Evolutionary conservation across 352 stramenopile genomes (phyloP), one percentile per base, ranked within the genome.

Genomic region (Globisporangium acanthophoron): DNA sequence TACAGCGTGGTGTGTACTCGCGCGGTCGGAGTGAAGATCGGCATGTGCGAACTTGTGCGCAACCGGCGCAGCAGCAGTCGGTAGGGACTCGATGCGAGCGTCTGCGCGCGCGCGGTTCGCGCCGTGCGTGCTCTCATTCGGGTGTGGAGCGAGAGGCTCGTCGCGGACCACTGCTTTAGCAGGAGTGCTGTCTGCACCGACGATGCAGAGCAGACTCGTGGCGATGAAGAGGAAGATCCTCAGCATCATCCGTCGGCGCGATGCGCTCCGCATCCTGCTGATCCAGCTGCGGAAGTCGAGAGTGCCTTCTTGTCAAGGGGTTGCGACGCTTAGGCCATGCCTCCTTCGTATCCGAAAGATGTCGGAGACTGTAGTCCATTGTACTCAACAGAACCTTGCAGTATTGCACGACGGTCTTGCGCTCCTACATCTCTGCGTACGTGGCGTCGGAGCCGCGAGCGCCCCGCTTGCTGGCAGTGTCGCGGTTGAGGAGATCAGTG

Each of bases 351-450:
- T 9, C 8, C 31, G 31, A 9, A 37, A 37, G 31, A 37, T 24
- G 21, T 24, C 21, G 21, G 21, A 24, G 21, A 24, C 21, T 24
- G 21, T 24, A 24, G 21, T 24, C 1, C 21, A 37, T 37, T 8
- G 31, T 37, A 37, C 8, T 8, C 8, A 8, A 37, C 31, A 37
- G 31, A 5, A 37, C 31, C 5, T 37, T 5, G 31, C 31, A 37
- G 5, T 37, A 1, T 37, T 37, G 31, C 31, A 9, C 31, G 21
- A 24, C 21, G 21, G 21, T 24, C 21, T 24, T 37, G 31, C 5
- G 8, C 5, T 37, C 5, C 50, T 58, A 58, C 53, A 58, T 58
- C 8, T 31, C 53, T 16, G 31, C 20, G 43, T 59, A 59, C 43
- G 43, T 41, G 0, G 54, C 41, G 13, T 59, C 54, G 3, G 54